These are phyloP conservation scores for Ogataea degrootiae DNA, from an alignment of 805 yeast genomes.

Conservation along the genomic window DNA sequence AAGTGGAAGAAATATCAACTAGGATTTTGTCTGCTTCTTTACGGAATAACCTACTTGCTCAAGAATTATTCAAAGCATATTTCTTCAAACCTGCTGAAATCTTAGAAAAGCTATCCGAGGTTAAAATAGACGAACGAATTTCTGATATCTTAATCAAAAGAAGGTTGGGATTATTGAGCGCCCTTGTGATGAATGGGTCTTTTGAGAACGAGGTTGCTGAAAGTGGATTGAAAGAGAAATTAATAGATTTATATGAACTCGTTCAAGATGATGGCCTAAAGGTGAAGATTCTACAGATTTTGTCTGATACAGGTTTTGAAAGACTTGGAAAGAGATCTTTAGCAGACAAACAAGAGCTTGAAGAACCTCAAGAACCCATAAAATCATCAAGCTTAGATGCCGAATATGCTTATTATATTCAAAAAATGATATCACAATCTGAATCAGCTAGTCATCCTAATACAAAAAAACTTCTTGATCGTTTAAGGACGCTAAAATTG, in stretches of 20 bases:
- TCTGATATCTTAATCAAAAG: slow-evolving; percentile 22
- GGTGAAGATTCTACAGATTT: slow-evolving; percentile 38
- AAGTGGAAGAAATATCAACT: slow-evolving; percentile 47
- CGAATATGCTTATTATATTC: slow-evolving; percentile 34
- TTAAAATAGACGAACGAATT: slow-evolving; percentile 1
- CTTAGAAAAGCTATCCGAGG: slow-evolving; percentile 11
- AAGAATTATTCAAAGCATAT: slow-evolving; percentile 12
- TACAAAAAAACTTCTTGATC: slow-evolving; percentile 38
- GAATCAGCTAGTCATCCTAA: slow-evolving; percentile 32
- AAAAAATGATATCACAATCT: slow-evolving; percentile 27
- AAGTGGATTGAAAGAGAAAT: slow-evolving; percentile 15
- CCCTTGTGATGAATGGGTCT: slow-evolving; percentile 33
- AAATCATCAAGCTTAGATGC: slow-evolving; percentile 19
- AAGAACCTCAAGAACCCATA: slow-evolving; percentile 4
- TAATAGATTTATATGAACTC: slow-evolving; percentile 22
- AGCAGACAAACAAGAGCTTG: slow-evolving; percentile 9
- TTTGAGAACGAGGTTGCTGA: slow-evolving; percentile 27
- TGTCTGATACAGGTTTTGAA: slow-evolving; percentile 36
- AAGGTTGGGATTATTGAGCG: slow-evolving; percentile 50
- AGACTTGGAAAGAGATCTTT: slow-evolving; percentile 6
- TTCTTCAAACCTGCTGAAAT: slow-evolving; percentile 16
- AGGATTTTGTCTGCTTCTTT: slow-evolving; percentile 63
- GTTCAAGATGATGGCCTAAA: slow-evolving; percentile 24
- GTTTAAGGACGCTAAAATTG: slow-evolving; percentile 30
- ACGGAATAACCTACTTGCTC: slow-evolving; percentile 60